Evolutionary conservation across 306 rosid species (phyloP).

Genomic region (Trifolium pratense): DNA sequence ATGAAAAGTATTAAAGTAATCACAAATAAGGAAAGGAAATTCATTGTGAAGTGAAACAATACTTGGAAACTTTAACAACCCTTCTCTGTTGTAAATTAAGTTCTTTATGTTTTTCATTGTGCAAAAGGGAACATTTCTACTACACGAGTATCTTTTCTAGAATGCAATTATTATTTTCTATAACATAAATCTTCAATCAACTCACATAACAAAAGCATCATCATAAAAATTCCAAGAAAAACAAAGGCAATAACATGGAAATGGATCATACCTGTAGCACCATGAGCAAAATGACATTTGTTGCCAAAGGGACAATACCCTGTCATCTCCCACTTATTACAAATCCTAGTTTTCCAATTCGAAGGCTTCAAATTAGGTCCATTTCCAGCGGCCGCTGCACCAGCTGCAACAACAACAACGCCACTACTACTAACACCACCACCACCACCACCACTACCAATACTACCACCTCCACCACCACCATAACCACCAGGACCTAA

Average conservation of each 20-base stretch:
- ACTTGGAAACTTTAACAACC: slow-evolving; percentile 4
- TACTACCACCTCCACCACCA: slow-evolving; percentile 42
- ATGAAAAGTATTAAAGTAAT: slow-evolving; percentile 25
- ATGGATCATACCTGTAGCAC: slow-evolving; percentile 73
- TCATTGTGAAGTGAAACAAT: neutral
- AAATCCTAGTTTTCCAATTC: slow-evolving; percentile 97
- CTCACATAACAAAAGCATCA: neutral
- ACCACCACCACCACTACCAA: neutral
- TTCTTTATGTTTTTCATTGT: slow-evolving; percentile 6
- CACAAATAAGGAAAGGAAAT: slow-evolving; percentile 2
- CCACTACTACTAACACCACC: neutral
- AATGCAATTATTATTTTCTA: neutral
- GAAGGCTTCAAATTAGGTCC: slow-evolving; percentile 81
- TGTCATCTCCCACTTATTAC: slow-evolving; percentile 98
- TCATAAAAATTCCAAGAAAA: too few species aligned
- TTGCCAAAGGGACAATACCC: slow-evolving; percentile 98
- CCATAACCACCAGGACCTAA: slow-evolving; percentile 95
- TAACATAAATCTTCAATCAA: neutral
- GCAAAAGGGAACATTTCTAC: neutral
- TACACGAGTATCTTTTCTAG: neutral
- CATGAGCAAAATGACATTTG: slow-evolving; percentile 99
- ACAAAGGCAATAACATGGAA: neutral
- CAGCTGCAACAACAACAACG: neutral
- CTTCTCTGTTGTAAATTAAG: slow-evolving; percentile 20
- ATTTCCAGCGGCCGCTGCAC: slow-evolving; percentile 35